These are phyloP conservation scores for Cudoniella acicularis DNA, from an alignment of 495 filamentous ascomycete genomes.

Conservation along the genomic window DNA sequence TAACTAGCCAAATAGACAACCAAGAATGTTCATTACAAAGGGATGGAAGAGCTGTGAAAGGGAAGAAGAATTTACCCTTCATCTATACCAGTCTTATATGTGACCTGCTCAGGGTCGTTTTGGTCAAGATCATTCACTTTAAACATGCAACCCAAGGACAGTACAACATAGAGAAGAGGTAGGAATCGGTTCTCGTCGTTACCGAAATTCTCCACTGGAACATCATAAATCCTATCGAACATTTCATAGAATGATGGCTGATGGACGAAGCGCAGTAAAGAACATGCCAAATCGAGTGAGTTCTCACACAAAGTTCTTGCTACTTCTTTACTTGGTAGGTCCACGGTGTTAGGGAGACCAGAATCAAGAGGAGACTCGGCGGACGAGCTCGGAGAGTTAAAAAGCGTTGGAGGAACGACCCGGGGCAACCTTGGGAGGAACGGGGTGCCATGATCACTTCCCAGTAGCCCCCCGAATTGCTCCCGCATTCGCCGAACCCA, in stretches of 20 bases:
- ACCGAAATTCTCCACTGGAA: constrained; percentile 60
- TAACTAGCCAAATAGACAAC: too few species aligned
- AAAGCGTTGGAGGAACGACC: constrained; percentile 35
- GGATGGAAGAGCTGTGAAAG: neutral
- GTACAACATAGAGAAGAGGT: constrained; percentile 75
- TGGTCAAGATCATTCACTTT: constrained; percentile 36
- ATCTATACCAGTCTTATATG: constrained; percentile 69
- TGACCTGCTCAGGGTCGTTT: constrained; percentile 35
- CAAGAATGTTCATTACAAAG: too few species aligned
- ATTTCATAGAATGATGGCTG: constrained; percentile 76
- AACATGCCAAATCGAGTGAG: constrained; percentile 78
- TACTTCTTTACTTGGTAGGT: constrained; percentile 66
- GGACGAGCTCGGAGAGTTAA: constrained; percentile 69
- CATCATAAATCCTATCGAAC: constrained; percentile 77
- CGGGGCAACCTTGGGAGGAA: constrained; percentile 40
- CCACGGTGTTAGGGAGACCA: constrained; percentile 50
- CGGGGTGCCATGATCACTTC: constrained; percentile 41
- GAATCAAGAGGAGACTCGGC: constrained; percentile 57
- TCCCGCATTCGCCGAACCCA: constrained; percentile 83
- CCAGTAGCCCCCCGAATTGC: constrained; percentile 71
- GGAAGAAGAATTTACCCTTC: constrained; percentile 60
- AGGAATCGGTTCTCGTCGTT: constrained; percentile 78
- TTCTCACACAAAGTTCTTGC: constrained; percentile 69
- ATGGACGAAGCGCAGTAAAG: constrained; percentile 83
- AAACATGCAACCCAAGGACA: constrained; percentile 87